Conservation (phyloP, 1,284 basidiomycete genomes). For the Ceraceosorus guamensis region DNA sequence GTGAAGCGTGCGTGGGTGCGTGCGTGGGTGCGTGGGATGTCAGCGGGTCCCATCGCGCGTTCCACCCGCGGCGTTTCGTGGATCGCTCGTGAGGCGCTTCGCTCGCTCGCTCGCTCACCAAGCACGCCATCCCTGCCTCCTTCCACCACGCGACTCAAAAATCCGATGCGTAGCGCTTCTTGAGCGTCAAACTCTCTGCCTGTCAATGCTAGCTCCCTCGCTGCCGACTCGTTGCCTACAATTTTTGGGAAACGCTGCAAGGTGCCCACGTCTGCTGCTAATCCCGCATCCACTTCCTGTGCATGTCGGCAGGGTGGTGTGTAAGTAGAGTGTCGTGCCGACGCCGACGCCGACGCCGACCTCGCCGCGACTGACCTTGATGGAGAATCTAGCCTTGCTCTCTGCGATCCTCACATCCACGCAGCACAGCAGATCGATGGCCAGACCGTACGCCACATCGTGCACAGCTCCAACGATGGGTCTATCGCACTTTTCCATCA, state of each 20-base stretch:
- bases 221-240: slow-evolving; percentile 69
- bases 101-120: slow-evolving; percentile 14
- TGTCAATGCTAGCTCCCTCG: slow-evolving; percentile 72
- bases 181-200: slow-evolving; percentile 63
- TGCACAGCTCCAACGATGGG: slow-evolving; percentile 81
- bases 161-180: slow-evolving; percentile 68
- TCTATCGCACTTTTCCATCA: slow-evolving; percentile 60
- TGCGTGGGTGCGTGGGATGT: background rate
- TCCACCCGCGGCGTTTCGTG: too few relatives aligned
- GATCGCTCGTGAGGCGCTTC: too few relatives aligned
- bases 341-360: background rate
- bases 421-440: slow-evolving; percentile 64
- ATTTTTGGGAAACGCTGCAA: slow-evolving; percentile 77
- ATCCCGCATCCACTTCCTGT: slow-evolving; percentile 76
- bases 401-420: slow-evolving; percentile 76
- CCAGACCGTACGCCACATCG: slow-evolving; percentile 68
- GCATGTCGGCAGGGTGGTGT: background rate
- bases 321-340: background rate
- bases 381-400: slow-evolving; percentile 60
- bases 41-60: too few relatives aligned
- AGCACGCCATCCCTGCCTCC: slow-evolving; percentile 59
- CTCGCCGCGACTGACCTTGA: slow-evolving; percentile 53
- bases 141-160: slow-evolving; percentile 67
- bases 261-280: slow-evolving; percentile 84
- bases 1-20: too few relatives aligned